Evolutionary conservation across 2,329 filamentous ascomycete species (phyloP).

Genomic region (Colletotrichum filicis): DNA sequence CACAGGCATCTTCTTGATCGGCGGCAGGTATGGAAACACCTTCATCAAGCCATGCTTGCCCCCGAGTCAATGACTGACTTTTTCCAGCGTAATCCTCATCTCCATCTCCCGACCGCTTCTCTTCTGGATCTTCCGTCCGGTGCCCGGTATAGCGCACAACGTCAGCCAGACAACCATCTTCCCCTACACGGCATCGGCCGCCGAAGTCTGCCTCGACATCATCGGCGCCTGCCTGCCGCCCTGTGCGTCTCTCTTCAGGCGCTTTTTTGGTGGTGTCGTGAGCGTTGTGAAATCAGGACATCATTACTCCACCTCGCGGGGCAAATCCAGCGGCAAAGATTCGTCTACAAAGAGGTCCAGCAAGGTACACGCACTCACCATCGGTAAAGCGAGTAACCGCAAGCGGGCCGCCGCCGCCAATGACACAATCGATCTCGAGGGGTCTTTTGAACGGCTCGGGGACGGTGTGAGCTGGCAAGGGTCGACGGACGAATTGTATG

Average conservation of each 20-base stretch:
- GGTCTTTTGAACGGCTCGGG: background rate
- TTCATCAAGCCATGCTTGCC: background rate
- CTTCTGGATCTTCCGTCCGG: background rate
- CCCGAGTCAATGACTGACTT: background rate
- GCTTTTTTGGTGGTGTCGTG: background rate
- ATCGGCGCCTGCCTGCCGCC: background rate
- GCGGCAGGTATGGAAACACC: background rate
- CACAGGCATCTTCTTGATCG: background rate
- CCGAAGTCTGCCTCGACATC: background rate
- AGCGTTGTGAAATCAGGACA: background rate
- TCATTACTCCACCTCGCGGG: background rate
- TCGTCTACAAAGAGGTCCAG: background rate
- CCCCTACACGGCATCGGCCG: background rate
- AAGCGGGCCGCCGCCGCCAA: background rate
- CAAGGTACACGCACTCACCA: background rate
- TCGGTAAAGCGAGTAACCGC: background rate
- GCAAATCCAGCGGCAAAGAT: background rate
- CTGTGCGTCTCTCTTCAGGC: background rate
- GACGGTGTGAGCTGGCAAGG: background rate
- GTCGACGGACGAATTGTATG: background rate
- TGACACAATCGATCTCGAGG: background rate
- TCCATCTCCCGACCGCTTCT: background rate
- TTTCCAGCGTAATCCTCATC: background rate
- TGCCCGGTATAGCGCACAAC: background rate
- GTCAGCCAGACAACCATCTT: background rate